Conservation (phyloP, 768 basidiomycete genomes). For the Phanerodontia chrysosporium region DNA sequence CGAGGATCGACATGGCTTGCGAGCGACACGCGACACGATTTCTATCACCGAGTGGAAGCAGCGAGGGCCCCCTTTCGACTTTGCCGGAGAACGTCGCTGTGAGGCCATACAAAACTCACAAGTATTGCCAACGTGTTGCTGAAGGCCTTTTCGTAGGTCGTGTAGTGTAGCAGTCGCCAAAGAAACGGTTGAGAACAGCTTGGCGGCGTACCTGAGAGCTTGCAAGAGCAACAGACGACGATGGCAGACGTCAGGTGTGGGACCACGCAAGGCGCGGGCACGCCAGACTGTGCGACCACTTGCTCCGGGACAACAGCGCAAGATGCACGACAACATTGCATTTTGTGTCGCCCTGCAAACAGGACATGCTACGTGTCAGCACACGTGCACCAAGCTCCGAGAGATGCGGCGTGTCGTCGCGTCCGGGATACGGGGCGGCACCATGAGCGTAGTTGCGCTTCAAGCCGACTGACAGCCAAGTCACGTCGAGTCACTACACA, state of each 20-base stretch:
- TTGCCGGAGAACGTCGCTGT: no score
- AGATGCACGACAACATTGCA: constrained; percentile 36
- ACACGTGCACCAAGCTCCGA: constrained; percentile 2
- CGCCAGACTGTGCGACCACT: constrained; percentile 36
- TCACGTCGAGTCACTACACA: constrained; percentile 32
- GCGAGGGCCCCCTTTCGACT: no score
- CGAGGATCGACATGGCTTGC: no score
- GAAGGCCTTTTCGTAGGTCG: no score
- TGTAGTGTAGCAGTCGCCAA: constrained; percentile 14
- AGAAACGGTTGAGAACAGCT: constrained; percentile 23
- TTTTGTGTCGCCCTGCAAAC: constrained; percentile 36
- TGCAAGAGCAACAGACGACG: constrained; percentile 31
- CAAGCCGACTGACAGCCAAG: constrained; percentile 21
- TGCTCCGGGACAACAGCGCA: no score
- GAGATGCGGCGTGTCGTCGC: no score
- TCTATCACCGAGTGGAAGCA: no score
- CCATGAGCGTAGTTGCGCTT: constrained; percentile 39
- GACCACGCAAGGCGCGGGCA: constrained; percentile 49
- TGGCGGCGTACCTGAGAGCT: constrained; percentile 36
- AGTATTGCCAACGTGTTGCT: no score
- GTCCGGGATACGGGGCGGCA: no score
- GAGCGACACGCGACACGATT: no score
- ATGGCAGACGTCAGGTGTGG: constrained; percentile 52
- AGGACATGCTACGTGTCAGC: constrained; percentile 43
- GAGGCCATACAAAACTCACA: no score